A percentile compares a stretch with the other conserved stretches of the same genome.
phyloP scores from a whole-genome alignment of 2,329 filamentous ascomycete genomes.

The Bipolaris bicolor region DNA sequence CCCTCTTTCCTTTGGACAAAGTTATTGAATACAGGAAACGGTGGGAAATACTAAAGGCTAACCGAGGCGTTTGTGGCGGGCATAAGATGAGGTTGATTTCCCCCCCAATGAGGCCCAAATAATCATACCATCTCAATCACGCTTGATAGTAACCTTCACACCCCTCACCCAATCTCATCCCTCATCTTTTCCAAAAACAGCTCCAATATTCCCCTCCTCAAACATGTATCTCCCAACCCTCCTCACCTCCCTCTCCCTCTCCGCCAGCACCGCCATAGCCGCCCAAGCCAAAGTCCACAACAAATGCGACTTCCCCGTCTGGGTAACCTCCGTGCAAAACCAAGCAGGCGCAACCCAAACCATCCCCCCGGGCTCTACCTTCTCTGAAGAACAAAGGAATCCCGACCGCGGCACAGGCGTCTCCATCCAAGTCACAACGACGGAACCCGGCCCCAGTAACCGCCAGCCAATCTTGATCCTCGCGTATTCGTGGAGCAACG shows the following conservation, averaged over 20 bases:
- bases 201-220: not conserved
- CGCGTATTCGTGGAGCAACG: conserved; percentile 28
- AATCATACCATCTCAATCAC: not conserved
- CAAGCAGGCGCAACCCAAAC: conserved; percentile 1
- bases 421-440: conserved; percentile 33
- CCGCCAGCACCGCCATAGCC: conserved; percentile 19
- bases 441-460: conserved; percentile 19
- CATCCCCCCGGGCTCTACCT: conserved; percentile 12
- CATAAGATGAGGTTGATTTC: conserved; percentile 19
- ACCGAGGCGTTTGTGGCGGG: not conserved
- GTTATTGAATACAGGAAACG: conserved; percentile 1
- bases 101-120: not conserved
- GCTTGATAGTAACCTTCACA: not conserved
- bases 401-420: conserved; percentile 20
- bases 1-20: conserved; percentile 1
- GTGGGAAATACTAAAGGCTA: conserved; percentile 1
- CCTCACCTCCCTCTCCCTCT: conserved; percentile 22
- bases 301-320: conserved; percentile 34
- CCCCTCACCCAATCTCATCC: too few relatives aligned
- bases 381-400: conserved; percentile 24
- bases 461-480: conserved; percentile 28
- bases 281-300: conserved; percentile 30
- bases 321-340: conserved; percentile 26
- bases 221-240: conserved; percentile 28
- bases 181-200: not conserved